A percentile compares a stretch with the other conserved stretches of the same genome.
These are phyloP conservation scores for Salvia miltiorrhiza DNA, from an alignment of 257 asterid species.

Conservation along the genomic window DNA sequence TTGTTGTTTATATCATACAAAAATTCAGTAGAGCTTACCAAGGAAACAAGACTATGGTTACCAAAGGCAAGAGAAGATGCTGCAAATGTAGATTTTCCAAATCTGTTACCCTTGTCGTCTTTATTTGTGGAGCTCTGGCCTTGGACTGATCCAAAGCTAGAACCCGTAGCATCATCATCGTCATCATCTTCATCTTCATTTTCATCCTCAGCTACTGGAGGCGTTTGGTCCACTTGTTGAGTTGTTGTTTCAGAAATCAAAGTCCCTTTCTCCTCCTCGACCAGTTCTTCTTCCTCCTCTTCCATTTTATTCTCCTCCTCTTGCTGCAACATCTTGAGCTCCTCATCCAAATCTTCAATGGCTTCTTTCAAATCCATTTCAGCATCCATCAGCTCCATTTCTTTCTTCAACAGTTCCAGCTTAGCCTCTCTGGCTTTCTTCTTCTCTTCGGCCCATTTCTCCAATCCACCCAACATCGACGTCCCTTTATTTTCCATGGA, in stretches of 20 bases:
- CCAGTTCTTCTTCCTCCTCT: conserved; percentile 18
- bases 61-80: conserved; percentile 70
- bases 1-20: too few species aligned
- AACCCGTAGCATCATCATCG: conserved; percentile 47
- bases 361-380: conserved; percentile 74
- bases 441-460: conserved; percentile 69
- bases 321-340: conserved; percentile 59
- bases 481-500: conserved; percentile 38
- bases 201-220: conserved; percentile 39
- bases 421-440: conserved; percentile 48
- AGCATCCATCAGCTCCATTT: conserved; percentile 64
- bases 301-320: conserved; percentile 72
- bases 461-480: conserved; percentile 35
- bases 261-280: conserved; percentile 41
- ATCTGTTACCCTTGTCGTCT: conserved; percentile 39
- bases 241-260: conserved; percentile 35
- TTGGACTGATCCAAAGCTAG: conserved; percentile 76
- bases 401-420: conserved; percentile 46
- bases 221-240: conserved; percentile 28
- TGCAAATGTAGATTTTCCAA: conserved; percentile 82
- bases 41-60: conserved; percentile 40
- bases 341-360: conserved; percentile 70
- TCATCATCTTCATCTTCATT: conserved; percentile 60
- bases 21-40: conserved; percentile 39
- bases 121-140: conserved; percentile 34